A percentile compares a stretch with the other conserved stretches of the same genome.
Evolutionary conservation across 2,329 filamentous ascomycete species (phyloP).

Genomic region (Blastomyces gilchristii): DNA sequence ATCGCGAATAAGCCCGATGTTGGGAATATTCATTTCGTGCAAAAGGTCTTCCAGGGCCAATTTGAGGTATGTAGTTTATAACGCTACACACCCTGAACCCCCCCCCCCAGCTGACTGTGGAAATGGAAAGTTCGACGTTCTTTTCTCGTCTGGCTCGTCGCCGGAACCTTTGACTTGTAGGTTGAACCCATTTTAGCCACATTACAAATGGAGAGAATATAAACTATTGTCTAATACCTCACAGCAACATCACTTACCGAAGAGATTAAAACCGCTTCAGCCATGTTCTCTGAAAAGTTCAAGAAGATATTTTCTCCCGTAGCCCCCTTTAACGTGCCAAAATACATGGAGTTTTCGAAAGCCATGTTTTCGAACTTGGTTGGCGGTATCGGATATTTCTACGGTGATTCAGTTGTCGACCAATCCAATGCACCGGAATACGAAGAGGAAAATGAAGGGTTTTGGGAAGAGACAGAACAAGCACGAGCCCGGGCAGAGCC

Average conservation of each 20-base stretch:
- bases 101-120: slow-evolving; percentile 6
- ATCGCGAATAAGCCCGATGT: slow-evolving; percentile 49
- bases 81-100: not conserved
- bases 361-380: slow-evolving; percentile 90
- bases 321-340: slow-evolving; percentile 61
- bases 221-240: slow-evolving; percentile 10
- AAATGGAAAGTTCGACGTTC: slow-evolving; percentile 65
- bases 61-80: slow-evolving; percentile 50
- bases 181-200: slow-evolving; percentile 13
- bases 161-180: slow-evolving; percentile 43
- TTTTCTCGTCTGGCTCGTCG: slow-evolving; percentile 73
- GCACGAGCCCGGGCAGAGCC: slow-evolving; percentile 61
- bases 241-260: slow-evolving; percentile 54
- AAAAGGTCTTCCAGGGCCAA: slow-evolving; percentile 80
- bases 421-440: slow-evolving; percentile 87
- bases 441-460: slow-evolving; percentile 87
- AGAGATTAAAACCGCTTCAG: slow-evolving; percentile 55
- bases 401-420: slow-evolving; percentile 79
- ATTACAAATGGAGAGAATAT: not conserved
- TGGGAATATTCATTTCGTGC: slow-evolving; percentile 78
- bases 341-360: slow-evolving; percentile 70
- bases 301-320: slow-evolving; percentile 60
- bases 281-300: slow-evolving; percentile 66
- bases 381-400: slow-evolving; percentile 91
- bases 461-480: slow-evolving; percentile 84